Evolutionary conservation across 108 stramenopile species (phyloP).

Genomic region (Cyclotella atomus): DNA sequence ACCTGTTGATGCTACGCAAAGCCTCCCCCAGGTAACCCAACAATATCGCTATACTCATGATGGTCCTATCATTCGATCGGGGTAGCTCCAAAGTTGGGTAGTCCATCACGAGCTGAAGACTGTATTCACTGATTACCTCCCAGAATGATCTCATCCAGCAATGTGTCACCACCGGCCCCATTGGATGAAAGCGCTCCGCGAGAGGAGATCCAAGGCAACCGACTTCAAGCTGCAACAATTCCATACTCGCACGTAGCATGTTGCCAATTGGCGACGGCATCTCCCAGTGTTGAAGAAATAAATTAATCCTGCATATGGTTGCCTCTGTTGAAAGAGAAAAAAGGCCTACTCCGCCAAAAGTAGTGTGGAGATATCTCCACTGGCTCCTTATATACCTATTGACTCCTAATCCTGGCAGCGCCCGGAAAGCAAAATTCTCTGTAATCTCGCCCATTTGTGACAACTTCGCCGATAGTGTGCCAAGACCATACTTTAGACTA

Average conservation of each 20-base stretch:
- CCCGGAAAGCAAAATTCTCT: background rate
- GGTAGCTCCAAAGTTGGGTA: background rate
- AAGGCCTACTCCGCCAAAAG: background rate
- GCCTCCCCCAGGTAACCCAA: background rate
- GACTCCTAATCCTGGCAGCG: background rate
- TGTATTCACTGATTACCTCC: background rate
- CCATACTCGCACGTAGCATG: background rate
- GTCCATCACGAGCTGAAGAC: background rate
- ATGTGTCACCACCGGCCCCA: background rate
- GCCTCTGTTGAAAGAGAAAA: background rate
- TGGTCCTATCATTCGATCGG: background rate
- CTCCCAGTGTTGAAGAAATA: background rate
- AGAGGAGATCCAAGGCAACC: background rate
- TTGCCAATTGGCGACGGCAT: background rate
- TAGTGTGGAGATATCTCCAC: background rate
- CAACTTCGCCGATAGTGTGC: background rate
- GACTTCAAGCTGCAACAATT: slow-evolving; percentile 1
- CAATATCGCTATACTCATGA: background rate
- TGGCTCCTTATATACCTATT: background rate
- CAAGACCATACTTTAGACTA: background rate
- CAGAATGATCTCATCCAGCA: background rate
- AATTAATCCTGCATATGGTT: background rate
- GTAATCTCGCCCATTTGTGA: background rate
- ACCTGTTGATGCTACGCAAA: background rate
- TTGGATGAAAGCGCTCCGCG: background rate